Percentiles rank a stretch among this genome's conserved stretches.
These are phyloP conservation scores for Colletotrichum navitas DNA, from an alignment of 2,329 filamentous ascomycete genomes.

Conservation along the genomic window DNA sequence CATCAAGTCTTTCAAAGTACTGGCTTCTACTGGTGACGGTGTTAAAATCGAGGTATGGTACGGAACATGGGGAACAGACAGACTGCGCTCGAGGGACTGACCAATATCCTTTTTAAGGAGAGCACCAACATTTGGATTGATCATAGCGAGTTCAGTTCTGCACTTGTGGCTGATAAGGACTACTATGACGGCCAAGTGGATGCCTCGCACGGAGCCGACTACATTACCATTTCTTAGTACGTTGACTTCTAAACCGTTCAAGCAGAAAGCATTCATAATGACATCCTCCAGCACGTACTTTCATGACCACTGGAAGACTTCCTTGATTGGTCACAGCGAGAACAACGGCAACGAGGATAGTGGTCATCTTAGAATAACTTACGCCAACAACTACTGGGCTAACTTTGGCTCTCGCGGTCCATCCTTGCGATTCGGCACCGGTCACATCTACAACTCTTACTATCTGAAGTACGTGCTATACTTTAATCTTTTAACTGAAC, in stretches of 20 bases:
- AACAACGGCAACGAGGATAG: slow-evolving; percentile 68
- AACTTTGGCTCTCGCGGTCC: slow-evolving; percentile 72
- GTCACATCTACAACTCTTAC: slow-evolving; percentile 61
- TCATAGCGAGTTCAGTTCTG: slow-evolving; percentile 57
- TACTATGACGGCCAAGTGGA: slow-evolving; percentile 59
- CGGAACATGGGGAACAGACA: background rate
- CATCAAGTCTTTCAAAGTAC: slow-evolving; percentile 59
- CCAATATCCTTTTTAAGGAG: slow-evolving; percentile 63
- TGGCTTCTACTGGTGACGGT: slow-evolving; percentile 55
- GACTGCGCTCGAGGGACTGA: slow-evolving; percentile 47
- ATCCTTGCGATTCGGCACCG: slow-evolving; percentile 72
- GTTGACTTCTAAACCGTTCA: background rate
- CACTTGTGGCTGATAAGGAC: slow-evolving; percentile 55
- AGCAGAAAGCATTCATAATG: background rate
- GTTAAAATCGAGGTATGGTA: slow-evolving; percentile 47
- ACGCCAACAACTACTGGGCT: slow-evolving; percentile 70
- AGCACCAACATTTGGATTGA: slow-evolving; percentile 63
- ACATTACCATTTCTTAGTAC: slow-evolving; percentile 55
- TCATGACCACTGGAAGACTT: slow-evolving; percentile 70
- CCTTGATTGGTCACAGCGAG: slow-evolving; percentile 71
- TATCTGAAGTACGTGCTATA: slow-evolving; percentile 49
- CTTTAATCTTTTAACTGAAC: no score
- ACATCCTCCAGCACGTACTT: slow-evolving; percentile 51
- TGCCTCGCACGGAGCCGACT: slow-evolving; percentile 58
- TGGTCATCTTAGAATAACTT: slow-evolving; percentile 70